Evolutionary conservation across 805 yeast genomes (phyloP).

Genomic region (Yarrowia sp.): DNA sequence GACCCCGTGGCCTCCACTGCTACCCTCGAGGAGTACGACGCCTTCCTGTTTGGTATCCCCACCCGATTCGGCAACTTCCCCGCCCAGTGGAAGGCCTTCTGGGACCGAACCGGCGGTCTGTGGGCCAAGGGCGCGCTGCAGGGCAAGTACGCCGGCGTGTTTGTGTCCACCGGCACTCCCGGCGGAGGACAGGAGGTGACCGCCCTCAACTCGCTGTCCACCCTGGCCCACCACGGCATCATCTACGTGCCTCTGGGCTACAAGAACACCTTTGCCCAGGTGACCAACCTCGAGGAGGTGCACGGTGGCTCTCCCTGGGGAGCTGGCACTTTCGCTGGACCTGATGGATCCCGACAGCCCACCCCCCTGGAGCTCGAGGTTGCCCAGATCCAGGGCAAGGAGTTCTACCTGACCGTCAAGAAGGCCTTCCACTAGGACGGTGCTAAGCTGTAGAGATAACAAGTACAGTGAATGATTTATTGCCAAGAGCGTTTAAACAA

Average conservation of each 20-base stretch:
- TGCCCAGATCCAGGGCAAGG: slow-evolving; percentile 71
- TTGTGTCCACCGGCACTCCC: slow-evolving; percentile 71
- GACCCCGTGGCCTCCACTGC: slow-evolving; percentile 60
- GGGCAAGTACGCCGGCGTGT: slow-evolving; percentile 78
- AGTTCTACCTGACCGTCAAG: slow-evolving; percentile 59
- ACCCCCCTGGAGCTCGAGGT: slow-evolving; percentile 66
- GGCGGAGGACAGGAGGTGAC: slow-evolving; percentile 86
- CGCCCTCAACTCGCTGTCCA: slow-evolving; percentile 62
- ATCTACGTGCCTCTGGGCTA: slow-evolving; percentile 80
- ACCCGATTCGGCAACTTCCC: slow-evolving; percentile 80
- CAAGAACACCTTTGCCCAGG: slow-evolving; percentile 60
- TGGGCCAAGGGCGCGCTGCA: slow-evolving; percentile 74
- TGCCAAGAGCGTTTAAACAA: background rate
- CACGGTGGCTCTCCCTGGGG: slow-evolving; percentile 92
- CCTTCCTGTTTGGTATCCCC: slow-evolving; percentile 78
- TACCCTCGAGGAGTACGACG: slow-evolving; percentile 69
- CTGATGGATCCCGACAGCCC: slow-evolving; percentile 77
- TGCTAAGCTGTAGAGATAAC: too few relatives aligned
- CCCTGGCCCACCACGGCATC: slow-evolving; percentile 77
- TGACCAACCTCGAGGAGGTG: slow-evolving; percentile 65
- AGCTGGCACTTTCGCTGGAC: slow-evolving; percentile 78
- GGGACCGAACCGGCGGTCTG: slow-evolving; percentile 77
- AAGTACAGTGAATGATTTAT: background rate
- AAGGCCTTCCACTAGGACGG: slow-evolving; percentile 39
- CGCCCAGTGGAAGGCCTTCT: slow-evolving; percentile 75